Conservation (phyloP, 2,329 filamentous ascomycete species). For the Pseudodiploospora longispora region DNA sequence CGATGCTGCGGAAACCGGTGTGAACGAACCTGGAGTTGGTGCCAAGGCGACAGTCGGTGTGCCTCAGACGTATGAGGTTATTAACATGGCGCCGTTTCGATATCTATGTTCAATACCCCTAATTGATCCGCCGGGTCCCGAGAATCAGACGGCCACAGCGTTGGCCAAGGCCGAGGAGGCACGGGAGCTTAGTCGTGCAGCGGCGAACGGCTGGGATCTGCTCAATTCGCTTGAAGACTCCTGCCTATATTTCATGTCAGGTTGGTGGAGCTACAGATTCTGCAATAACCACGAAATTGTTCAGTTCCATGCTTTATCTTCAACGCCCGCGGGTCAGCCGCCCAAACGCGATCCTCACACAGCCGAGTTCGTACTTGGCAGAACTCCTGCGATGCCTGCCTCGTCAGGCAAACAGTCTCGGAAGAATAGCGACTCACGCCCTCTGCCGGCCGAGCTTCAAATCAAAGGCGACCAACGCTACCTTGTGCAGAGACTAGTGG, state of each 20-base stretch:
- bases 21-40: constrained; percentile 21
- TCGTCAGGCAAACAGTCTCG: constrained; percentile 13
- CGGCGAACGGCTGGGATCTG: constrained; percentile 70
- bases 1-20: constrained; percentile 19
- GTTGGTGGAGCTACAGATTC: constrained; percentile 96
- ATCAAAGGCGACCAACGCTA: constrained; percentile 79
- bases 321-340: constrained; percentile 57
- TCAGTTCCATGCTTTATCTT: constrained; percentile 80
- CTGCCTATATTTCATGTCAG: constrained; percentile 74
- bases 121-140: constrained; percentile 47
- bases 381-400: constrained; percentile 28
- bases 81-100: constrained; percentile 59
- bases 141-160: constrained; percentile 59
- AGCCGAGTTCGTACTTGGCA: constrained; percentile 69
- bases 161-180: constrained; percentile 66
- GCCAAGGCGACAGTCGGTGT: not conserved
- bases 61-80: constrained; percentile 57
- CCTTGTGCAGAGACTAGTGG: constrained; percentile 71
- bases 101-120: constrained; percentile 83
- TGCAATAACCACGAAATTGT: constrained; percentile 83
- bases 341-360: constrained; percentile 71
- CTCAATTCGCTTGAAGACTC: constrained; percentile 70
- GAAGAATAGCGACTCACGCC: constrained; percentile 17
- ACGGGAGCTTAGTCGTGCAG: constrained; percentile 70
- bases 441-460: constrained; percentile 57